Conservation (phyloP, 2,329 filamentous ascomycete species). For the Cadophora luteo-olivacea region DNA sequence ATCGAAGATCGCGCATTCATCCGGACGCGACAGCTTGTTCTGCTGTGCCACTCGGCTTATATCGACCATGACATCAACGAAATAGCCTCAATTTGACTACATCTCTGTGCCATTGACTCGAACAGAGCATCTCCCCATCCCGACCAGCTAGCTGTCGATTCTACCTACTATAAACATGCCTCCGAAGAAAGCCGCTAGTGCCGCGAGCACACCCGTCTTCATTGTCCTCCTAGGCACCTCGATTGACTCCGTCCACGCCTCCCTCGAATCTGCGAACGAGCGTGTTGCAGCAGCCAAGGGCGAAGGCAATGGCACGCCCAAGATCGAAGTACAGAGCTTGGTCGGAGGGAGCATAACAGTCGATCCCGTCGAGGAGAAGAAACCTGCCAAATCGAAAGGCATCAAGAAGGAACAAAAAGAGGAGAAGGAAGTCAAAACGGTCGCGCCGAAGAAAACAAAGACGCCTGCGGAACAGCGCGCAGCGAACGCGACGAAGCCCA, state of each 20-base stretch:
- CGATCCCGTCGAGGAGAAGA: slow-evolving; percentile 16
- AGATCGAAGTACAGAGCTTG: slow-evolving; percentile 24
- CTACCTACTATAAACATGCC: slow-evolving; percentile 25
- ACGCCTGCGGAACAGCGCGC: slow-evolving; percentile 35
- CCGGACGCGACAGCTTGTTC: not conserved
- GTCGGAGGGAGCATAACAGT: slow-evolving; percentile 29
- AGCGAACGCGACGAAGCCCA: slow-evolving; percentile 33
- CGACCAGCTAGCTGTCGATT: not conserved
- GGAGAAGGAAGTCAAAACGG: slow-evolving; percentile 18
- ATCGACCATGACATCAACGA: not conserved
- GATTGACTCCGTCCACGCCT: slow-evolving; percentile 32
- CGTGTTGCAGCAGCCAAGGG: slow-evolving; percentile 20
- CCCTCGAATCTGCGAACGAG: slow-evolving; percentile 28
- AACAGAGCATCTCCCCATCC: not conserved
- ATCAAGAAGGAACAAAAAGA: slow-evolving; percentile 16
- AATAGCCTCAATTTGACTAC: not conserved
- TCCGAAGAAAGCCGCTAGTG: slow-evolving; percentile 28
- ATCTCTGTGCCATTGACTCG: not conserved
- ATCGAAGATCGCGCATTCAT: not conserved
- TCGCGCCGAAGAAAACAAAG: slow-evolving; percentile 34
- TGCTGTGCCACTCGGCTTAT: slow-evolving; percentile 10
- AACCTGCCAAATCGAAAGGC: slow-evolving; percentile 12
- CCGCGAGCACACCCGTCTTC: slow-evolving; percentile 22
- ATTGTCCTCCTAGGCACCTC: slow-evolving; percentile 19
- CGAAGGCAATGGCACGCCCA: slow-evolving; percentile 9